Percentiles rank a stretch among this genome's conserved stretches.
phyloP scores from a whole-genome alignment of 2,329 filamentous ascomycete genomes.

The Chaetomium sp. region DNA sequence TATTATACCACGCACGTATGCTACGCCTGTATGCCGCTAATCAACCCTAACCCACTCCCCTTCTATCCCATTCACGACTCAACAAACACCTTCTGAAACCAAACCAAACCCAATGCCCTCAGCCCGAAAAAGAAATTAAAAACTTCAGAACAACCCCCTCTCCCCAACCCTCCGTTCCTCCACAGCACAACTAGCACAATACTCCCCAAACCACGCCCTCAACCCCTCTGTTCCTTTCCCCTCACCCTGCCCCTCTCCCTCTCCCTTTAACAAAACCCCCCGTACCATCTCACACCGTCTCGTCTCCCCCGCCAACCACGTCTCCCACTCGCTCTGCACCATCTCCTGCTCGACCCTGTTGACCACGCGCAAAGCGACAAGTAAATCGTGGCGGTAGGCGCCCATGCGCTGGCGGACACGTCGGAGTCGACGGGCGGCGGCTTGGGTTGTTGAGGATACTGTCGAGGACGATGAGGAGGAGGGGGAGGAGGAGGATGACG shows the following conservation, averaged over 20 bases:
- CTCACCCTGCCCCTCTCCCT: slow-evolving; percentile 26
- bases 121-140: too few species aligned
- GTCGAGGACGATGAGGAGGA: slow-evolving; percentile 29
- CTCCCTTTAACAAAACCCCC: slow-evolving; percentile 27
- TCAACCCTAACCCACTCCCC: too few species aligned
- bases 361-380: slow-evolving; percentile 84
- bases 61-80: too few species aligned
- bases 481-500: background rate
- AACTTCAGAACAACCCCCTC: background rate
- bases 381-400: slow-evolving; percentile 77
- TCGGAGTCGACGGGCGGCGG: slow-evolving; percentile 60
- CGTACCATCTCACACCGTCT: slow-evolving; percentile 62
- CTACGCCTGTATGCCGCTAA: too few species aligned
- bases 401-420: slow-evolving; percentile 79
- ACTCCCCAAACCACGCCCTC: slow-evolving; percentile 44
- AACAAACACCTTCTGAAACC: too few species aligned
- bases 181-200: slow-evolving; percentile 50
- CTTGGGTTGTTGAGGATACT: slow-evolving; percentile 40
- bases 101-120: too few species aligned
- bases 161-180: slow-evolving; percentile 33
- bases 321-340: slow-evolving; percentile 83
- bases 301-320: slow-evolving; percentile 79
- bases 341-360: slow-evolving; percentile 86
- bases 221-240: slow-evolving; percentile 30
- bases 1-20: too few species aligned